Evolutionary conservation across 2,329 filamentous ascomycete genomes (phyloP), one percentile per base, ranked within the genome.

Genomic region (Fusarium haematococcum): DNA sequence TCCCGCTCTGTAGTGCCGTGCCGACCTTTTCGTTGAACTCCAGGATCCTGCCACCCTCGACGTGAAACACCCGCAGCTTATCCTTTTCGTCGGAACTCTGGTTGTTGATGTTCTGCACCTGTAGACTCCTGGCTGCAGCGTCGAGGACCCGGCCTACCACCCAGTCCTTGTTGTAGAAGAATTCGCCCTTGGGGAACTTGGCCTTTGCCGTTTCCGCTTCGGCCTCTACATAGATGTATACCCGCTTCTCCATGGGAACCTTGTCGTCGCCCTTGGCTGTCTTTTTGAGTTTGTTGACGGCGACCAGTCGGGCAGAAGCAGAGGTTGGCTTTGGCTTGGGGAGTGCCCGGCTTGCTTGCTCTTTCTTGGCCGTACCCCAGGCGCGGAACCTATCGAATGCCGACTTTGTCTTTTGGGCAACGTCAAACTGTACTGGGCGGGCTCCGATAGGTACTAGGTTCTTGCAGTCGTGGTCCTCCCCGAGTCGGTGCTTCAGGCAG

Each of bases 141-240:
- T 97, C 95, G 63, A 97, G 84, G 23, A 97, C 88, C 57, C 95
- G 86, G 0, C 97, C 97, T 1, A 98, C 90, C n/a, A 93, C 96
- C 95, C 95, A 98, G 68, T 97, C 94, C 77, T 89, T 89, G 69
- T 90, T 92, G 81, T 93, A 97, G 82, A 91, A 97, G 82, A 96
- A 95, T 69, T 93, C 91, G 9, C 93, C 94, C 79, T 91, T 93
- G 5, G 95, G 95, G 50, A 94, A 91, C 82, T 97, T 97, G 8
- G 93, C 91, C 62, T 91, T 93, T 2, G 95, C 92, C 0, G 95
- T 97, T 78, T 94, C 94, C 11, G 94, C 94, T 79, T 95, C 95
- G 0, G 96, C 97, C 81, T 98, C 96, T 20, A 98, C 94, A 80
- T 94, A 92, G 1, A 99, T 80, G 80, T 98, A 98, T 2, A 99